These are phyloP conservation scores for Plasmodium reichenowi DNA, from an alignment of 169 alveolate species.

Conservation along the genomic window DNA sequence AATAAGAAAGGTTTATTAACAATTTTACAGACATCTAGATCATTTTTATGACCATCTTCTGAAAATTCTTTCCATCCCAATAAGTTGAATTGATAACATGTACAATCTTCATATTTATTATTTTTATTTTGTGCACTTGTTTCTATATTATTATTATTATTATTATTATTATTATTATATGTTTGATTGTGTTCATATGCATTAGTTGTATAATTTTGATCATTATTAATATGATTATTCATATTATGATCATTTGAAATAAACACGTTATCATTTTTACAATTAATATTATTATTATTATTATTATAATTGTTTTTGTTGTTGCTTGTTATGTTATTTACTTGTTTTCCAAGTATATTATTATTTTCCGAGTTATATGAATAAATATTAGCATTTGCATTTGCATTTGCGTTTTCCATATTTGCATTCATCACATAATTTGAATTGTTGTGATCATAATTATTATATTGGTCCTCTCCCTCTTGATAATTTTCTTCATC, in stretches of 20 bases:
- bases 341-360: too few relatives aligned
- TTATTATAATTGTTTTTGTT: not conserved
- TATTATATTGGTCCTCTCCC: not conserved
- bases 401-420: too few relatives aligned
- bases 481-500: not conserved
- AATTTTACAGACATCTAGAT: constrained; percentile 76
- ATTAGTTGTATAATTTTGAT: not conserved
- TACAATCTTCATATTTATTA: constrained; percentile 40
- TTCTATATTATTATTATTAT: not conserved
- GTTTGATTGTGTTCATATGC: too few relatives aligned
- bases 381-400: too few relatives aligned
- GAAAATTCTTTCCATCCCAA: constrained; percentile 77
- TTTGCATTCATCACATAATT: too few relatives aligned
- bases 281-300: not conserved
- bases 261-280: too few relatives aligned
- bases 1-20: constrained; percentile 68
- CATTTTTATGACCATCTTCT: constrained; percentile 76
- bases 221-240: not conserved
- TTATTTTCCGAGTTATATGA: too few relatives aligned
- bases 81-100: constrained; percentile 55
- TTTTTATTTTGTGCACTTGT: constrained; percentile 9
- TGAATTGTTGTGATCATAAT: too few relatives aligned
- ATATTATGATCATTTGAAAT: not conserved
- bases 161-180: not conserved
- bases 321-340: too few relatives aligned